Percentiles rank a stretch among this genome's conserved stretches.
These are phyloP conservation scores for Haplosporangium sp. DNA, from an alignment of 371 early-diverging fungal genomes.

Conservation along the genomic window DNA sequence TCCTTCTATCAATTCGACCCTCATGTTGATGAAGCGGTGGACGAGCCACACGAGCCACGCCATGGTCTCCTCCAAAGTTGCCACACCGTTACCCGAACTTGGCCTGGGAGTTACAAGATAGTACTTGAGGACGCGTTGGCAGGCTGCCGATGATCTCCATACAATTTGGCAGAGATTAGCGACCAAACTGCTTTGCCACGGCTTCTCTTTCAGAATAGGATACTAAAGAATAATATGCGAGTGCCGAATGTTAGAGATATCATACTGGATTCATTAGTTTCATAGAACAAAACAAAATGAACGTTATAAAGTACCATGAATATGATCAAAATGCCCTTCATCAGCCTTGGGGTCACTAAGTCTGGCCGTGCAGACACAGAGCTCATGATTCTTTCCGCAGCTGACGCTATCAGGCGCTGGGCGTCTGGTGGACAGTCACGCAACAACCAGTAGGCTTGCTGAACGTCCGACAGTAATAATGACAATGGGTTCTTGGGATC, in stretches of 20 bases:
- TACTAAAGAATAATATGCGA: constrained; percentile 18
- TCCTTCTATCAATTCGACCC: constrained; percentile 43
- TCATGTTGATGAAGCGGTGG: constrained; percentile 45
- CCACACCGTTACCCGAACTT: constrained; percentile 37
- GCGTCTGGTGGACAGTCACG: constrained; percentile 49
- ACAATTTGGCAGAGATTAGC: constrained; percentile 51
- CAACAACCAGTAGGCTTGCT: constrained; percentile 52
- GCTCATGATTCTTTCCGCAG: constrained; percentile 55
- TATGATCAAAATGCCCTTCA: constrained; percentile 54
- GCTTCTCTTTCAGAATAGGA: constrained; percentile 44
- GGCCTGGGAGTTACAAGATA: constrained; percentile 47
- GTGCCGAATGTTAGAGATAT: neutral
- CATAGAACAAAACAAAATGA: neutral
- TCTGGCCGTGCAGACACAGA: constrained; percentile 47
- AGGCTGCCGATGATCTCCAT: constrained; percentile 32
- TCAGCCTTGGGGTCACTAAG: constrained; percentile 44
- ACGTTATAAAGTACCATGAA: constrained; percentile 36
- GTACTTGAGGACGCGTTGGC: constrained; percentile 46
- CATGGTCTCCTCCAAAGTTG: constrained; percentile 52
- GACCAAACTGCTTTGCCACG: constrained; percentile 49
- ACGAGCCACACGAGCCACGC: constrained; percentile 55
- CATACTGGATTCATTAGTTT: no score
- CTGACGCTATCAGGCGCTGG: constrained; percentile 38
- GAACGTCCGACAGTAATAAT: constrained; percentile 43
- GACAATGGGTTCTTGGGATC: constrained; percentile 43